These are phyloP conservation scores for Aureobasidium pullulans DNA, from an alignment of 2,329 filamentous ascomycete genomes.

Conservation along the genomic window DNA sequence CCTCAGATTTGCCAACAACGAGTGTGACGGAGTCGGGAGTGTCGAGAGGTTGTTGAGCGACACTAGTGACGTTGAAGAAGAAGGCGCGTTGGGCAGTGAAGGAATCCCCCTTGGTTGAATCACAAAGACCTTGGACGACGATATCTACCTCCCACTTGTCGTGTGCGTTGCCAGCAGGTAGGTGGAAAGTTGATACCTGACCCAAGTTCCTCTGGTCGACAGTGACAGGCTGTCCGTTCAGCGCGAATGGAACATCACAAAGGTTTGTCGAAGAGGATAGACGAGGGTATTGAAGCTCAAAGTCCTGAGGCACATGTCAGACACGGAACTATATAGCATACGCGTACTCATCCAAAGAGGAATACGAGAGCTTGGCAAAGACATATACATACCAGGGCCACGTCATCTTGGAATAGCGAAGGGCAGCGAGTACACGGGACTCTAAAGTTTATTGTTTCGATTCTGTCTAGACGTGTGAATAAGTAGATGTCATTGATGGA, in stretches of 20 bases:
- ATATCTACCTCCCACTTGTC: conserved; percentile 11
- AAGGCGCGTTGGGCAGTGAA: not conserved
- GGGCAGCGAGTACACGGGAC: conserved; percentile 15
- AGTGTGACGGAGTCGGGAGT: not conserved
- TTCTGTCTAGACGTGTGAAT: not conserved
- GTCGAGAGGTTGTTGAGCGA: not conserved
- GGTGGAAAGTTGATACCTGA: not conserved
- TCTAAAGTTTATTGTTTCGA: conserved; percentile 13
- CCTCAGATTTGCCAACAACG: not conserved
- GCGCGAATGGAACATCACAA: conserved; percentile 6
- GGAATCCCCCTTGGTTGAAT: not conserved
- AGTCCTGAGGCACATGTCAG: conserved; percentile 13
- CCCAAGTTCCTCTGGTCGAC: not conserved
- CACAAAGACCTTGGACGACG: conserved; percentile 7
- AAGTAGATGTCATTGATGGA: not conserved
- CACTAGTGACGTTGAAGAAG: conserved; percentile 8
- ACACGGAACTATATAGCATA: not conserved
- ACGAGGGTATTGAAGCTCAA: conserved; percentile 7
- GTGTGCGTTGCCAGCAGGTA: not conserved
- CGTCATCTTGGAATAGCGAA: conserved; percentile 16
- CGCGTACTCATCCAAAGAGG: not conserved
- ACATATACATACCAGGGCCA: conserved; percentile 16
- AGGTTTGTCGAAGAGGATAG: conserved; percentile 7
- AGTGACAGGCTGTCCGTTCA: conserved; percentile 8
- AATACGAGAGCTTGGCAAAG: conserved; percentile 8